Percentiles rank a stretch among this genome's conserved stretches.
These are phyloP conservation scores for Sugiyamaella americana DNA, from an alignment of 805 yeast species.

Conservation along the genomic window DNA sequence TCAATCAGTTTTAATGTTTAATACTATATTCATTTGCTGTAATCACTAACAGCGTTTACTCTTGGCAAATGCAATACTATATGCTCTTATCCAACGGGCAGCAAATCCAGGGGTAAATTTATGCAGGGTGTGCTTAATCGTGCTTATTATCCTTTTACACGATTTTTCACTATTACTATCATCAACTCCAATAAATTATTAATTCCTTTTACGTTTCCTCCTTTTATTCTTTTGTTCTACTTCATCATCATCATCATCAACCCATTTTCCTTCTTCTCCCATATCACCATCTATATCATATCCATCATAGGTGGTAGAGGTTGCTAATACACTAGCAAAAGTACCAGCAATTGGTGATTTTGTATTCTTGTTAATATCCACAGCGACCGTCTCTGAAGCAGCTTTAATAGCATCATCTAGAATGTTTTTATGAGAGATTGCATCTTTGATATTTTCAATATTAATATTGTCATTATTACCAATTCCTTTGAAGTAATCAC, in stretches of 20 bases:
- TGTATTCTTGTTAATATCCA: not conserved
- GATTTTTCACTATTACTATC: too few relatives aligned
- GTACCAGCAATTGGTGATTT: not conserved
- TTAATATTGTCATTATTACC: not conserved
- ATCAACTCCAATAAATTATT: too few relatives aligned
- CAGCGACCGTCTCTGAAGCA: not conserved
- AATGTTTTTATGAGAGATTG: not conserved
- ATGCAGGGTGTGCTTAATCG: too few relatives aligned
- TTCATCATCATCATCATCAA: not conserved
- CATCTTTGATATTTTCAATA: not conserved
- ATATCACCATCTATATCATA: not conserved
- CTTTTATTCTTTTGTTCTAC: not conserved
- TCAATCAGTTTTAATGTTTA: too few relatives aligned
- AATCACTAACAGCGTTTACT: too few relatives aligned
- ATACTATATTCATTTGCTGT: too few relatives aligned
- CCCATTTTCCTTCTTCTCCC: not conserved
- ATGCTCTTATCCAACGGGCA: too few relatives aligned
- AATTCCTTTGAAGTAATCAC: not conserved
- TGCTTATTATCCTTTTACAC: too few relatives aligned
- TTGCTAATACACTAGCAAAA: not conserved
- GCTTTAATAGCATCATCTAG: too few relatives aligned
- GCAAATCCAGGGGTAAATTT: too few relatives aligned
- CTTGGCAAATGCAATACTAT: too few relatives aligned
- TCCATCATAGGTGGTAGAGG: not conserved
- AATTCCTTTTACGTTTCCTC: not conserved